Evolutionary conservation across 2,329 filamentous ascomycete species (phyloP).

Genomic region (Pseudogymnoascus sp.): DNA sequence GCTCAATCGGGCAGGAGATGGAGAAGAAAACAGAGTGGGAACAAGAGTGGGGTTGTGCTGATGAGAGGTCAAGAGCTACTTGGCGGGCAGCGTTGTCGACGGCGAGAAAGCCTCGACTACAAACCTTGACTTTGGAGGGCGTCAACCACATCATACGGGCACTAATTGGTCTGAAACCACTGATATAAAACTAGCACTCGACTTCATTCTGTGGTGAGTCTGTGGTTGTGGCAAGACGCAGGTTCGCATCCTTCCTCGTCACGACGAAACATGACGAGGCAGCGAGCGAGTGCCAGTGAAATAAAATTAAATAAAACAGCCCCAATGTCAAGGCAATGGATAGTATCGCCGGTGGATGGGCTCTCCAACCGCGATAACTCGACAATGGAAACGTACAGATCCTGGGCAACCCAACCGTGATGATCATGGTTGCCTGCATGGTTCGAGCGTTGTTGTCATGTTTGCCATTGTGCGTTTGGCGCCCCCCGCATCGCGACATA

Average conservation of each 20-base stretch:
- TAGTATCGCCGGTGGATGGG: background rate
- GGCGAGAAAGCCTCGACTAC: background rate
- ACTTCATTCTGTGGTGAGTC: background rate
- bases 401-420: no score
- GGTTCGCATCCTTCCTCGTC: no score
- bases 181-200: background rate
- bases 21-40: background rate
- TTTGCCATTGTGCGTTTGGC: background rate
- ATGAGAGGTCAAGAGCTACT: background rate
- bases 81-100: background rate
- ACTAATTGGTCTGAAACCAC: background rate
- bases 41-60: background rate
- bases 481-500: background rate
- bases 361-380: no score
- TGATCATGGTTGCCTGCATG: background rate
- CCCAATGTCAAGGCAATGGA: background rate
- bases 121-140: background rate
- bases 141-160: background rate
- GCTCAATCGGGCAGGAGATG: background rate
- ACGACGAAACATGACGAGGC: background rate
- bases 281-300: background rate
- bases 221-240: no score
- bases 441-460: background rate
- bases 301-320: background rate
- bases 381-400: background rate